phyloP scores from a whole-genome alignment of 768 basidiomycete species.

The Holtermanniella nyarrowii region DNA sequence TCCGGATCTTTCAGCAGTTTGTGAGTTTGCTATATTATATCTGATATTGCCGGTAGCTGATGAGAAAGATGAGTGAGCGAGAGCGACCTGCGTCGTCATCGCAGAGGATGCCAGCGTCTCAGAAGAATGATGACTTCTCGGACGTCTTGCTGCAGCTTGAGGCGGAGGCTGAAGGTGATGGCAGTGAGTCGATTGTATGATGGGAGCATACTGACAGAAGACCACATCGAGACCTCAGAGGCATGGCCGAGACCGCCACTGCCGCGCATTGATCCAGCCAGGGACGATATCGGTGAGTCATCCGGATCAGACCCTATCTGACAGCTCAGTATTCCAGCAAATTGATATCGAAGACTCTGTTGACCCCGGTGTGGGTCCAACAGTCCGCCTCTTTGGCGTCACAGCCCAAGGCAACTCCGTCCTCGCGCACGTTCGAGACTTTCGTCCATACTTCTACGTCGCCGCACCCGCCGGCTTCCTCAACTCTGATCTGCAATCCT shows the following conservation, averaged over 20 bases:
- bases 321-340: conserved; percentile 76
- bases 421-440: conserved; percentile 66
- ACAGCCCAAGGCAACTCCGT: conserved; percentile 85
- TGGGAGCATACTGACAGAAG: neutral
- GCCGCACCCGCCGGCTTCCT: conserved; percentile 74
- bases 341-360: conserved; percentile 74
- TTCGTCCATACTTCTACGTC: conserved; percentile 88
- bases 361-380: conserved; percentile 47
- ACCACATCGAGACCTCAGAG: conserved; percentile 30
- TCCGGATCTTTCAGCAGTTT: neutral
- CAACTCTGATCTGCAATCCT: conserved; percentile 54
- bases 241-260: conserved; percentile 43
- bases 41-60: too few species aligned
- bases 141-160: conserved; percentile 32
- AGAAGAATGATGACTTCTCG: conserved; percentile 29
- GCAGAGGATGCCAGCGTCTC: neutral
- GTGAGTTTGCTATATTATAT: neutral
- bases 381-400: conserved; percentile 72
- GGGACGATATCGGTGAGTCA: conserved; percentile 57
- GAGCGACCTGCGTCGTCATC: neutral
- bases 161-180: conserved; percentile 30
- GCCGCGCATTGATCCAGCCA: conserved; percentile 50
- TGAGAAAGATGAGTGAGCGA: neutral
- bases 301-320: neutral
- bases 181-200: conserved; percentile 7